These are phyloP conservation scores for Nepenthes alata DNA, from an alignment of 179 eudicot species.

Conservation along the genomic window DNA sequence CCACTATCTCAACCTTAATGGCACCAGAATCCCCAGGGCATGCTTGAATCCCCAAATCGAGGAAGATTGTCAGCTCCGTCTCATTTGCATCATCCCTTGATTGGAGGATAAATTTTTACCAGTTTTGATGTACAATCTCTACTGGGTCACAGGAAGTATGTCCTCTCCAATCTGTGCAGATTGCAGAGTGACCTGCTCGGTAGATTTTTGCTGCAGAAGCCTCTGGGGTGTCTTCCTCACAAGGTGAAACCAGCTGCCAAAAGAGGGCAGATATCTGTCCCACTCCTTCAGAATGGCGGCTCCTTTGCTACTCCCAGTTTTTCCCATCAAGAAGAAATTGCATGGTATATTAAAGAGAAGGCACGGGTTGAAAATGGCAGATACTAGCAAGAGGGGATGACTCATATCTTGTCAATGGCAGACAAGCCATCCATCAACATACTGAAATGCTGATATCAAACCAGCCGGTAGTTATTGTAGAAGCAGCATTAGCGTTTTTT, in stretches of 20 bases:
- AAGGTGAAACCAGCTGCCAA: conserved; percentile 97
- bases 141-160: not conserved
- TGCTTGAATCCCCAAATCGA: not conserved
- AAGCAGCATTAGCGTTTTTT: no score
- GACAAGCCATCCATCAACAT: no score
- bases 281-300: conserved; percentile 73
- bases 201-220: conserved; percentile 58
- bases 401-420: no score
- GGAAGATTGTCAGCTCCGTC: not conserved
- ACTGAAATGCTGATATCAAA: no score
- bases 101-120: not conserved
- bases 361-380: not conserved
- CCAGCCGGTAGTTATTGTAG: no score
- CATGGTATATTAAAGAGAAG: not conserved
- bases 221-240: conserved; percentile 99
- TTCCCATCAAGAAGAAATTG: conserved; percentile 40
- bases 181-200: conserved; percentile 57
- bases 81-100: no score
- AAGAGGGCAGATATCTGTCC: conserved; percentile 85
- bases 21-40: not conserved
- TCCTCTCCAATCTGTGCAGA: conserved; percentile 24
- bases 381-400: not conserved
- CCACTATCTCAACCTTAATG: not conserved
- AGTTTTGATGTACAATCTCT: no score
- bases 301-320: conserved; percentile 90